Evolutionary conservation across 176 grass and related monocot species (phyloP).

Genomic region (Oryza punctata): DNA sequence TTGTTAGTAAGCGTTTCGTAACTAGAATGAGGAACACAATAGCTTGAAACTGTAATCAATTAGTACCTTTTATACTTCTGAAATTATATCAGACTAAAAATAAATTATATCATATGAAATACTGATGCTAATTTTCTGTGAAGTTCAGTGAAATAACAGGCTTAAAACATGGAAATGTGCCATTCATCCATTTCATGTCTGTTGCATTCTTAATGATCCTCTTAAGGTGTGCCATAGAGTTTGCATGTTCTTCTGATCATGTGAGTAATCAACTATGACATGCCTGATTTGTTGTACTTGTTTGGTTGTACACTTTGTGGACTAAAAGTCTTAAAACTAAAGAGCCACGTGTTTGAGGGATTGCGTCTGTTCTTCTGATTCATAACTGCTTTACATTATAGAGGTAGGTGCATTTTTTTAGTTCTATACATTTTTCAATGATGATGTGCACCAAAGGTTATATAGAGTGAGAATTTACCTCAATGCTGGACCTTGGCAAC

Average conservation of each 20-base stretch:
- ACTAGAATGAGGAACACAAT: neutral
- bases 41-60: neutral
- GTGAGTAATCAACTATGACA: neutral
- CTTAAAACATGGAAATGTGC: neutral
- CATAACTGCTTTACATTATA: neutral
- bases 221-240: neutral
- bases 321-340: neutral
- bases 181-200: no score
- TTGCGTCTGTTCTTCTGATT: neutral
- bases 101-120: neutral
- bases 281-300: neutral
- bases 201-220: neutral
- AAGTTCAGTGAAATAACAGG: neutral
- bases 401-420: slow-evolving; percentile 6
- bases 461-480: neutral
- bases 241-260: neutral
- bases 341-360: neutral
- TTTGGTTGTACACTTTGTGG: neutral
- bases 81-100: no score
- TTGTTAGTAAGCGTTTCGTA: neutral
- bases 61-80: neutral
- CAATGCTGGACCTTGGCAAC: neutral
- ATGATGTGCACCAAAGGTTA: neutral
- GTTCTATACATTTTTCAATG: neutral
- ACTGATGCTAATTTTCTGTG: neutral